phyloP scores from a whole-genome alignment of 2,329 filamentous ascomycete species.

The Aspergillus pseudoterreus region DNA sequence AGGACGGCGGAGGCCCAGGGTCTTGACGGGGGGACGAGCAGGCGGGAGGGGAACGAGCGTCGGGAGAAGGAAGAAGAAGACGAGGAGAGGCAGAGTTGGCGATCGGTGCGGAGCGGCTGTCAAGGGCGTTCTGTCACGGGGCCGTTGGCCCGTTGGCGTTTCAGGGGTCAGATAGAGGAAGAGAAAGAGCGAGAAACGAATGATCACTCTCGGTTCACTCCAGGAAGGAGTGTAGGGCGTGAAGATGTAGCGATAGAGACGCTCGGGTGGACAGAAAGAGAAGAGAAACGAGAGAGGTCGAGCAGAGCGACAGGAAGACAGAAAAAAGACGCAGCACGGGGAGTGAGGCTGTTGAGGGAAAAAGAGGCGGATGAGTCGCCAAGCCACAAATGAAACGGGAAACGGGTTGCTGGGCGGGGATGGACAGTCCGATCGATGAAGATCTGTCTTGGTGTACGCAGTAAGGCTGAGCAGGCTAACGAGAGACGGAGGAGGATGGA shows the following conservation, averaged over 20 bases:
- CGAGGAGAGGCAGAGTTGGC: background rate
- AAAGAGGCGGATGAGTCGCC: slow-evolving; percentile 5
- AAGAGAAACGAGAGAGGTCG: too few relatives aligned
- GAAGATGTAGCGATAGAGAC: too few relatives aligned
- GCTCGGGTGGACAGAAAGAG: too few relatives aligned
- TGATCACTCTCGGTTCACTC: slow-evolving; percentile 5
- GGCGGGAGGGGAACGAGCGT: slow-evolving; percentile 4
- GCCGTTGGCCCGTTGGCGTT: background rate
- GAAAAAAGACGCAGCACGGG: background rate
- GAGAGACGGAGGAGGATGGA: slow-evolving; percentile 2
- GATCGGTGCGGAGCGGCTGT: background rate
- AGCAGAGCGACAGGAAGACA: background rate
- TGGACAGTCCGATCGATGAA: slow-evolving; percentile 17
- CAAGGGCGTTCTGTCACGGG: background rate
- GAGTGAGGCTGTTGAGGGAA: background rate
- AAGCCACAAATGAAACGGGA: slow-evolving; percentile 20
- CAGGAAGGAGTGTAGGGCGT: too few relatives aligned
- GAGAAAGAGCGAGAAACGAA: background rate
- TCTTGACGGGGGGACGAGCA: background rate
- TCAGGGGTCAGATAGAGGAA: background rate
- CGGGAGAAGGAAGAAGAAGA: background rate
- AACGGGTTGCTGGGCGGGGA: slow-evolving; percentile 14
- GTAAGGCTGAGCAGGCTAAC: slow-evolving; percentile 16
- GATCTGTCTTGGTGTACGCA: slow-evolving; percentile 7
- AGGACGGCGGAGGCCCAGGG: slow-evolving; percentile 16